Evolutionary conservation across 192 early-diverging fungal species (phyloP).

Genomic region (Backusella sp.): DNA sequence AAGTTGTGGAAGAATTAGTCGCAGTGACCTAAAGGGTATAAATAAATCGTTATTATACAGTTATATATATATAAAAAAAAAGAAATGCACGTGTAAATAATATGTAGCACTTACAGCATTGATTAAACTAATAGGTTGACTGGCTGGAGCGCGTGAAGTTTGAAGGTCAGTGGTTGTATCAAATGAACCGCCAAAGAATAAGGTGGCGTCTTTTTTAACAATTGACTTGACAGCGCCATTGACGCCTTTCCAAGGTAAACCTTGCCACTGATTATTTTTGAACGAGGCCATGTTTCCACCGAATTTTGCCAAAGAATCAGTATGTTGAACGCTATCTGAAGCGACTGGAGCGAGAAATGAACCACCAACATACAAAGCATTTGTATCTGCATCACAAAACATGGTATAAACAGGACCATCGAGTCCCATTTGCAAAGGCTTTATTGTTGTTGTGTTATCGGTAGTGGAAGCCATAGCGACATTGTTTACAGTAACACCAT

Average conservation of each 20-base stretch:
- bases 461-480: constrained; percentile 10
- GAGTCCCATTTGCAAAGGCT: constrained; percentile 20
- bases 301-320: constrained; percentile 13
- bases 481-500: constrained; percentile 15
- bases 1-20: neutral
- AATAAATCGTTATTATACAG: neutral
- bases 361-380: constrained; percentile 30
- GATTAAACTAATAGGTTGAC: constrained; percentile 51
- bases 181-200: constrained; percentile 70
- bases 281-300: constrained; percentile 32
- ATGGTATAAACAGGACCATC: constrained; percentile 36
- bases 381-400: constrained; percentile 22
- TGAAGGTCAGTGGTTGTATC: constrained; percentile 62
- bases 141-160: constrained; percentile 37
- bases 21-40: neutral
- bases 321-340: neutral
- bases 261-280: constrained; percentile 43
- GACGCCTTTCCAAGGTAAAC: constrained; percentile 66
- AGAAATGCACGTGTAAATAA: neutral
- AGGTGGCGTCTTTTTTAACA: constrained; percentile 36
- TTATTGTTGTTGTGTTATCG: constrained; percentile 1
- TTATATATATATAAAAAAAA: neutral
- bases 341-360: constrained; percentile 28
- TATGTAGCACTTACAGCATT: constrained; percentile 8
- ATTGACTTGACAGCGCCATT: constrained; percentile 64